Percentiles rank a stretch among this genome's conserved stretches.
Evolutionary conservation across 2,329 filamentous ascomycete species (phyloP).

Genomic region (Fusarium nisikadoi): DNA sequence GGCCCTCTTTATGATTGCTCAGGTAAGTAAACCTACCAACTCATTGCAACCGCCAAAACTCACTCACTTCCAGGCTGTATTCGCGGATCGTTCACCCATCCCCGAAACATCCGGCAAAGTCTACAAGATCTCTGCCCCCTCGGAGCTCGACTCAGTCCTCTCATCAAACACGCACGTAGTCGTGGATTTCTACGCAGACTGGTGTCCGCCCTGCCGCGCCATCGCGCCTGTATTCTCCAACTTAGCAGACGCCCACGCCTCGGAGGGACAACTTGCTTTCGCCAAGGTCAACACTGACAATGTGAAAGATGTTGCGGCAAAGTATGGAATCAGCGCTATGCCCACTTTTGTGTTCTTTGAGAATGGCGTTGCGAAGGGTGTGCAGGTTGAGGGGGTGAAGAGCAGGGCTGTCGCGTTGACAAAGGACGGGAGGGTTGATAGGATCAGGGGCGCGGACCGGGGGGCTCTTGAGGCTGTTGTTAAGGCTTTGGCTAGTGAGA

Average conservation of each 20-base stretch:
- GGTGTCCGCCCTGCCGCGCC: constrained; percentile 93
- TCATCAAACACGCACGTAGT: constrained; percentile 68
- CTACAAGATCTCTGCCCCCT: constrained; percentile 45
- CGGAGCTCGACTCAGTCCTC: constrained; percentile 44
- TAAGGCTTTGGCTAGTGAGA: constrained; percentile 34
- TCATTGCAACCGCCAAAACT: not conserved
- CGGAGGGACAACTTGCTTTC: constrained; percentile 70
- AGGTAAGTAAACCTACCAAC: constrained; percentile 7
- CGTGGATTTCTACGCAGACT: constrained; percentile 86
- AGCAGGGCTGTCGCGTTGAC: constrained; percentile 39
- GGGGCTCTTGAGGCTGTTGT: constrained; percentile 44
- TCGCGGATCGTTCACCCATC: constrained; percentile 47
- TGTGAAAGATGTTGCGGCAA: constrained; percentile 75
- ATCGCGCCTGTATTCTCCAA: constrained; percentile 75
- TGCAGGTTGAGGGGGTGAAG: constrained; percentile 38
- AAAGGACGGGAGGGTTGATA: constrained; percentile 45
- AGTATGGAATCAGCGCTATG: constrained; percentile 87
- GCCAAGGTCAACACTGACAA: constrained; percentile 91
- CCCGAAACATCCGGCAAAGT: constrained; percentile 54
- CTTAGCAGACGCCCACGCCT: constrained; percentile 35
- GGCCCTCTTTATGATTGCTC: constrained; percentile 23
- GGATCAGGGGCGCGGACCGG: constrained; percentile 46
- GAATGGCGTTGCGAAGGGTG: constrained; percentile 64
- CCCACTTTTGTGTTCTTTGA: constrained; percentile 89
- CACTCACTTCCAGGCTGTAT: constrained; percentile 17